phyloP scores from a whole-genome alignment of 768 basidiomycete species.

The Pleurotus djamor region DNA sequence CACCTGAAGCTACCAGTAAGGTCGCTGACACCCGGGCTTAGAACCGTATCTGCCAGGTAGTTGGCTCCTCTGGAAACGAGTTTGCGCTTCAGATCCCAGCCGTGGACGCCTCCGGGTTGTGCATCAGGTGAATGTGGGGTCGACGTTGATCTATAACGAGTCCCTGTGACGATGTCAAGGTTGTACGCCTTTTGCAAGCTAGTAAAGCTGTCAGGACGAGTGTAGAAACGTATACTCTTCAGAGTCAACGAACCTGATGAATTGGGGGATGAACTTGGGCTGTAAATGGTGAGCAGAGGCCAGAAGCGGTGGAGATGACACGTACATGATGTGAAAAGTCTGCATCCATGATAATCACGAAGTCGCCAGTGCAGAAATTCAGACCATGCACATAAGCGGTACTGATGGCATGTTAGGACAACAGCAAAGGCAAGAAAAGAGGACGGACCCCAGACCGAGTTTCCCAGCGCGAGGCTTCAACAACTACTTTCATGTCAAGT shows the following conservation, averaged over 20 bases:
- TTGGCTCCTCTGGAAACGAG: slow-evolving; percentile 88
- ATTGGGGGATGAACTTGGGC: slow-evolving; percentile 95
- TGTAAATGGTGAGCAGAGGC: slow-evolving; percentile 23
- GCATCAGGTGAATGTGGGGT: slow-evolving; percentile 57
- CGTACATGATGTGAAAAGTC: slow-evolving; percentile 94
- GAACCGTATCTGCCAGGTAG: slow-evolving; percentile 82
- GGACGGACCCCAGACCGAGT: slow-evolving; percentile 78
- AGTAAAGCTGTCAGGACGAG: not conserved
- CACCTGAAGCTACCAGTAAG: slow-evolving; percentile 90
- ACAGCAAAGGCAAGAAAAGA: not conserved
- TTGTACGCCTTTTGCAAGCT: slow-evolving; percentile 85
- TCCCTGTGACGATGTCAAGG: slow-evolving; percentile 92
- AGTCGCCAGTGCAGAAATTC: slow-evolving; percentile 86
- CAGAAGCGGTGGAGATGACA: slow-evolving; percentile 7
- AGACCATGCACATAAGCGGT: slow-evolving; percentile 93
- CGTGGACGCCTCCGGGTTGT: slow-evolving; percentile 82
- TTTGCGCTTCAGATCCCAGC: slow-evolving; percentile 91
- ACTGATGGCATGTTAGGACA: slow-evolving; percentile 32
- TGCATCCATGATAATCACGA: slow-evolving; percentile 97
- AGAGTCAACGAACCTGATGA: slow-evolving; percentile 60
- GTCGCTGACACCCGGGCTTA: slow-evolving; percentile 86
- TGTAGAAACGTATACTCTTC: slow-evolving; percentile 4
- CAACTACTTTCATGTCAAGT: slow-evolving; percentile 38
- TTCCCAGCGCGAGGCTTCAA: slow-evolving; percentile 88
- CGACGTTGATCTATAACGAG: slow-evolving; percentile 72